Evolutionary conservation across 1,139 yeast genomes (phyloP), one percentile per base, ranked within the genome.

Genomic region (Pichia sp.): DNA sequence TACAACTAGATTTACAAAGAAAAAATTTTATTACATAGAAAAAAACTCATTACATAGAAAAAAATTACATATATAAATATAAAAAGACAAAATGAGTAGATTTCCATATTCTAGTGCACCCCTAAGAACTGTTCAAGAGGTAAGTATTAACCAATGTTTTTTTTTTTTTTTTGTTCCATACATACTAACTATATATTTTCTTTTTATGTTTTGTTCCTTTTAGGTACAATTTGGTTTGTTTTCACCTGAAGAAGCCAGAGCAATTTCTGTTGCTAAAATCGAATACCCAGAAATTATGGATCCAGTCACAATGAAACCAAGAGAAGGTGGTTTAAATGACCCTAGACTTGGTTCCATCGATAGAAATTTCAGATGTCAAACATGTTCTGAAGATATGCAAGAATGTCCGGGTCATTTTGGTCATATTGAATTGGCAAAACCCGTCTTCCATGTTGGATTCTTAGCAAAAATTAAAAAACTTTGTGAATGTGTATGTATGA

Each of bases 341-440:
- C 97, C 98, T 50, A 82, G 97, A 60, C 74, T 94, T 55, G 99
- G 99, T 47, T 87, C 97, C 12, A 92, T 92, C 59, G 99, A 94
- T 69, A 82, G 98, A 67, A 90, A 89, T 66, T 86, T 85, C 75
- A 87, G 88, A 71, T 92, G 99, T 75, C 97, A 90, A 73, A 92
- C 99, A 32, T 92, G 99, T 76, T 95, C 96, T 62, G 98, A 92
- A 68, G 96, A 94, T 62, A 92, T 92, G 97, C 88, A 94, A 52
- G 98, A 92, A 66, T 94, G 99, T 69, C 97, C 97, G 1, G 99
- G 99, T 52, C 99, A 94, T 72, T 94, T 94, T 70, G 99, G 99
- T 57, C 98, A 94, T 65, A 94, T 94, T 53, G 98, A 94, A 66
- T 76, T 94, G 56, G 97, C 98, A 35, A 92, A 90, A 66, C 98